phyloP scores from a whole-genome alignment of 1,139 yeast genomes.

The Diutina pseudorugosa region DNA sequence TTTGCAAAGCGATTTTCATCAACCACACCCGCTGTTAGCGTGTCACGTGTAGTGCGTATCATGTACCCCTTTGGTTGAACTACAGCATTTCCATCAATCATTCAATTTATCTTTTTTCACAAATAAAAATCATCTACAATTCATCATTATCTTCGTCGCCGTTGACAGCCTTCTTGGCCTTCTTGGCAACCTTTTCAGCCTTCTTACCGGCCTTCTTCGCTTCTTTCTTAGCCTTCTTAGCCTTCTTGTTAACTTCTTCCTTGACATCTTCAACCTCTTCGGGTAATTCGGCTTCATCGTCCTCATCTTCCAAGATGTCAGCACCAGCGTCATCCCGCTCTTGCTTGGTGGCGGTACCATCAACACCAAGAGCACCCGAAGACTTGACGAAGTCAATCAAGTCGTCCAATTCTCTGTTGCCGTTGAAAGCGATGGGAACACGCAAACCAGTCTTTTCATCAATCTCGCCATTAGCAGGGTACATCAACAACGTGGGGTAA shows the following conservation, averaged over 20 bases:
- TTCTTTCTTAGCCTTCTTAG: not conserved
- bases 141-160: conserved; percentile 6
- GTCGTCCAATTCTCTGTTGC: conserved; percentile 64
- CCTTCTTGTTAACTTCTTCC: not conserved
- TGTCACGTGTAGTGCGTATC: too few species aligned
- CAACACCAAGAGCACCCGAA: conserved; percentile 44
- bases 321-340: not conserved
- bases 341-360: conserved; percentile 16
- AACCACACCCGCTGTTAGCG: too few species aligned
- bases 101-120: too few species aligned
- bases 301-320: conserved; percentile 1
- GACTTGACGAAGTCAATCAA: conserved; percentile 60
- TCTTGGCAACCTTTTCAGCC: conserved; percentile 4
- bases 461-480: conserved; percentile 79
- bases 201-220: not conserved
- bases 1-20: too few species aligned
- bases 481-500: conserved; percentile 86
- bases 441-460: conserved; percentile 38
- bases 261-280: not conserved
- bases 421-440: conserved; percentile 58
- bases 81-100: not conserved
- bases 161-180: conserved; percentile 10
- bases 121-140: not conserved
- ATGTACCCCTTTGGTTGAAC: too few species aligned
- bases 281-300: not conserved